Base-by-base conservation (phyloP, 2,329 filamentous ascomycete genomes). In the Penicillium nordicum region DNA sequence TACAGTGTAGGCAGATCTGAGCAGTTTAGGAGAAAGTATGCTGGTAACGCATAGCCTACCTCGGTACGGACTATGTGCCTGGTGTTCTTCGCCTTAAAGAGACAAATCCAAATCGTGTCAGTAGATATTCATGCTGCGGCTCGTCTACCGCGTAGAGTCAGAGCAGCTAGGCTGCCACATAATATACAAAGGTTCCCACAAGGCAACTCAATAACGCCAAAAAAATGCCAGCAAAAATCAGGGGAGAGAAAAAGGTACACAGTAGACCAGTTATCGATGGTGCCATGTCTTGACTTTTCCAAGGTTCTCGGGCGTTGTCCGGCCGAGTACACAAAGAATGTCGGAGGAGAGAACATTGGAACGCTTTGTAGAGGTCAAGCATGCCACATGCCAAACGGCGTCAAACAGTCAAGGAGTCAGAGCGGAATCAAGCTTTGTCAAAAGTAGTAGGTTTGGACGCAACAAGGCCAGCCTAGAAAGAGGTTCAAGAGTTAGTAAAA, bases 401-500 rank as follows among this genome's bases (percentile, higher is more conserved):
- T 30, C 41, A n/a, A 23, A 30, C 27, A 47, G 40, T 38, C 30
- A 50, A n/a, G 12, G 6, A 54, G n/a, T n/a, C 42, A 25, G 37
- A 47, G 37, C 25, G 6, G 25, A 47, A 50, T 62, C 55, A 65
- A 32, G 58, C 61, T 57, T 65, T 65, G 55, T 59, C 34, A 38
- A 56, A 59, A n/a, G 64, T 65, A 34, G 60, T 50, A 30, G 60
- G 53, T 59, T 72, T 73, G 42, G 63, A 63, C 53, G 71, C 67
- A 55, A 72, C 64, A 34, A 75, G 63, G 37, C 73, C 72, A 57
- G 71, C 68, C 73, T 75, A 51, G 38, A 57, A 12, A 29, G 32
- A 55, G 10, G 30, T n/a, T n/a, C 34, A 23, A 29, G 16, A 25
- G 48, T 60, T 44, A 62, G 53, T 53, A 34, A 46, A 45, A 18